Base-by-base conservation (phyloP, 2,329 filamentous ascomycete species). In the Tolypocladium tundrense region DNA sequence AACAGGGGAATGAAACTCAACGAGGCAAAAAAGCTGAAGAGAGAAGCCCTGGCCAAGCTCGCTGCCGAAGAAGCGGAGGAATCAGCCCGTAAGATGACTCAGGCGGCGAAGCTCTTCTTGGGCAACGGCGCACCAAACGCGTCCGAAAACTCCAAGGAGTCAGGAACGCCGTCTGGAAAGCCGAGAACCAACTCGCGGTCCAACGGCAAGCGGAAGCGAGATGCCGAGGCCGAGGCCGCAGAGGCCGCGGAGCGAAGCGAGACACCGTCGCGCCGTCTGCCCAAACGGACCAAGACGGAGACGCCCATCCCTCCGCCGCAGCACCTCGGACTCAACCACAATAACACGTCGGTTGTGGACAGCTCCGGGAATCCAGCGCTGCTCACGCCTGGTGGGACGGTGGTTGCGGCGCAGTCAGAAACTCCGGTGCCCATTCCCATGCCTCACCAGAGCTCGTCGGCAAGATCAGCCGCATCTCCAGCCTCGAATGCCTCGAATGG, bases 1-100 rank as follows among this genome's bases (percentile, higher is more conserved):
- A 88, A 90, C 69, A 80, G 87, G 55, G 88, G 88, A 10, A 88
- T 91, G 84, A 87, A 88, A 66, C 77, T 91, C 31, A 91, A 91
- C 67, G 87, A 90, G 64, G 85, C 88, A 3, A 91, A 90, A 72
- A 89, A 88, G 68, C 73, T 87, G 13, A 90, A 90, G 72, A 77
- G 84, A 57, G 85, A 89, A 69, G 81, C 83, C 7, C 72, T 85
- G 62, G 83, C 81, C 14, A 83, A 83, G 62, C 75, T 80, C 63
- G 84, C 84, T 1, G 83, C 81, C 1, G 82, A 86, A 61, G 84
- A 86, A 66, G 84, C 83, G 19, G 80, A 83, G 65, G 79, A 81
- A 63, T 81, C 80, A 10, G 79, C 77, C 19, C 74, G 78, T 19
- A 81, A 80, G 66, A 77, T 82, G 73, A 72, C 73, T 10, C 75